Evolutionary conservation across 176 grass and related monocot species (phyloP), one percentile per base, ranked within the genome.

Genomic region (Oryza coarctata): DNA sequence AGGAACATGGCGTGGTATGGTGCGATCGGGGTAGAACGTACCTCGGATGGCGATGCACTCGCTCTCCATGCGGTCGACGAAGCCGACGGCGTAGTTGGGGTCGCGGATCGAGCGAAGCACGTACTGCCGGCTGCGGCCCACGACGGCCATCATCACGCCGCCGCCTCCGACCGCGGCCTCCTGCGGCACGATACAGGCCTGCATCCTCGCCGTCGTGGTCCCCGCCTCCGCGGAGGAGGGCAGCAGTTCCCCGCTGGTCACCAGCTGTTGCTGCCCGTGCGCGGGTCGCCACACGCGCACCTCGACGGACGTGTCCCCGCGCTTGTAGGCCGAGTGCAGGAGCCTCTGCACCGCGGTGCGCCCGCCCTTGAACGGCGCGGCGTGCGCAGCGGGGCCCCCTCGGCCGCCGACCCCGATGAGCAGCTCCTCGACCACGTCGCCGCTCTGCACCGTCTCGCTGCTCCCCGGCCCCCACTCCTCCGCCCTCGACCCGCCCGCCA

Each of bases 41-140:
- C 96, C 93, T 89, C 94, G 91, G 35, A 99, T 79, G 72, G 87
- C 96, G 80, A 95, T 84, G 96, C 93, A 99, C 85, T 99, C 96
- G 82, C 89, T 86, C 85, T 93, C 93, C 82, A 86, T 88, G 64
- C 93, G 91, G 58, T 99, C 85, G 70, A 95, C 96, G 69, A 99
- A 92, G 0, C 87, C 91, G 40, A 99, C 91, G 74, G 96, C 89
- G 88, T 99, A 99, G 75, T 95, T 99, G 35, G 96, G 96, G 70
- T 95, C 96, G 23, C 87, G 96, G 71, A 99, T 95, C 8, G 96
- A 99, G 43, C 96, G 89, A 47, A 99, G 87, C 80, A 99, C 91
- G 68, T 99, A 99, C 26, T 85, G 73, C 6, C 83, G 85, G 64
- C 84, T 87, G 20, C 90, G 84, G 9, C 55, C 55, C 11, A 84